Base-by-base conservation (phyloP, 2,329 filamentous ascomycete genomes). In the Nothophoma quercina region DNA sequence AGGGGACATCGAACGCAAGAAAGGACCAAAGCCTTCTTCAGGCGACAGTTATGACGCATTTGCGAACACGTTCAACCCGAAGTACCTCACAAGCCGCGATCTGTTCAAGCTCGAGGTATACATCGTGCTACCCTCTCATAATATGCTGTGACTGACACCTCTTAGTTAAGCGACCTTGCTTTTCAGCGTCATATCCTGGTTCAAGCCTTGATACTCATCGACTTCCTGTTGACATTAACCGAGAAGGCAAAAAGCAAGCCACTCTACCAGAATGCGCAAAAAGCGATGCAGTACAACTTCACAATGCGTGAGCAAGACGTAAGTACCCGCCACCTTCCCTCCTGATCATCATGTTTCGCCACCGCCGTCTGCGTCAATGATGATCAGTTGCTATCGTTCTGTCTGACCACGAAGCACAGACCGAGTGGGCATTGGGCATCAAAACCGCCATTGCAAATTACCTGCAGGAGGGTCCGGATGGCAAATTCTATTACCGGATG, bases 61-160 rank as follows among this genome's bases (percentile, higher is more conserved):
- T 42, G 82, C 86, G 19, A 88, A 86, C 68, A 87, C 85, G 19
- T 98, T 96, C 77, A 99, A 99, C 67, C 93, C 96, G 1, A 99
- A 98, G 71, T 99, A 99, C 71, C 83, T 99, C 15, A 99, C 95
- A n/a, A 98, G 93, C 73, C 85, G 89, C 60, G 96, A 99, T 71
- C 81, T 99, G 1, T 99, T 99, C 74, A 91, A 96, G 66, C 84
- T 99, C 36, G 95, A 99, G 83, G 89, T 91, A 81, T 55, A 78
- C 67, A 57, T 50, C 41, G 19, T 47, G 52, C 40, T 16, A 38
- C 56, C 51, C 56, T 55, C 60, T 43, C 43, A 55, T 50, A 40
- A 54, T 53, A 52, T 54, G 56, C 59, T 60, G 62, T 63, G 60
- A 65, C 64, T 75, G 51, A 71, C 57, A 38, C 22, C 47, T 50